These are phyloP conservation scores for Ogataea zsoltii DNA, from an alignment of 805 yeast genomes.

Conservation along the genomic window DNA sequence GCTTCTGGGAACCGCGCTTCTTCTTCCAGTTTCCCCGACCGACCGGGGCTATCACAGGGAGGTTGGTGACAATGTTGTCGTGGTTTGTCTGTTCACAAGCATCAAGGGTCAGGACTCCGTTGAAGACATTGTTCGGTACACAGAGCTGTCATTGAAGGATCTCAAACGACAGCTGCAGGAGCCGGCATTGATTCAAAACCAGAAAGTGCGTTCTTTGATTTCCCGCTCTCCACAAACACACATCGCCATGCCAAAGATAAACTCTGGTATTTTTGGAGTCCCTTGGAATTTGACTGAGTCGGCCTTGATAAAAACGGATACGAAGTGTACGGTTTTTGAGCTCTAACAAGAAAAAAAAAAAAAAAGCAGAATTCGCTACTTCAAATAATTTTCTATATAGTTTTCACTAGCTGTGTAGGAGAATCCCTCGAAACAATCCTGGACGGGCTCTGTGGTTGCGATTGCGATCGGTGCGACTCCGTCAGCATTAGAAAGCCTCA, in stretches of 20 bases:
- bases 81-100: constrained; percentile 79
- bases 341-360: too few species aligned
- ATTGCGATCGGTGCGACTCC: constrained; percentile 14
- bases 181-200: constrained; percentile 1
- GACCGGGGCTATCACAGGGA: constrained; percentile 37
- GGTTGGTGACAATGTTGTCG: constrained; percentile 26
- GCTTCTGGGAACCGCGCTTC: constrained; percentile 56
- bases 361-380: too few species aligned
- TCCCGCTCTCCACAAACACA: background rate
- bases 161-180: constrained; percentile 40
- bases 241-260: constrained; percentile 72
- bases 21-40: constrained; percentile 38
- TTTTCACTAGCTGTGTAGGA: constrained; percentile 45
- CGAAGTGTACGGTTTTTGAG: constrained; percentile 50
- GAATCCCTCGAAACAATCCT: constrained; percentile 41
- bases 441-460: background rate
- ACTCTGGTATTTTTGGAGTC: constrained; percentile 76
- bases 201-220: background rate
- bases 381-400: constrained; percentile 34
- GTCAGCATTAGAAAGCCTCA: constrained; percentile 41
- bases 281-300: constrained; percentile 75
- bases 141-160: constrained; percentile 50
- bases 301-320: constrained; percentile 39
- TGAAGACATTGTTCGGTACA: constrained; percentile 49
- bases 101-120: constrained; percentile 50